Conservation (phyloP, 331 rosid species). For the Rhamnella rubrinervis region DNA sequence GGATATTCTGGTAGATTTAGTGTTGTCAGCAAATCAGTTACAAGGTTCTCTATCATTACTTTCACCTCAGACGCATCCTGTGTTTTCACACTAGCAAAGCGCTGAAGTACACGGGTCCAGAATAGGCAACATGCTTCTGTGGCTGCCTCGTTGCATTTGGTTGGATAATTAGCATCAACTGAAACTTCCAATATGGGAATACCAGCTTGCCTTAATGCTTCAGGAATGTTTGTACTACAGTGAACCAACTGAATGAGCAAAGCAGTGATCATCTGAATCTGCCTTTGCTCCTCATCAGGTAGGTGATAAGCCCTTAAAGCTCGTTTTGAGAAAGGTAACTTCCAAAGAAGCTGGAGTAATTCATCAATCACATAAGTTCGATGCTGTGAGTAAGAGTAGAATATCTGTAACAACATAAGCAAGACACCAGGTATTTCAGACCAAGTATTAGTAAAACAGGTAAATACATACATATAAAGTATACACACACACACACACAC, state of each 20-base stretch:
- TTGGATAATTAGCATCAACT: constrained; percentile 59
- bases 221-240: constrained; percentile 92
- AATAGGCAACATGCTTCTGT: constrained; percentile 81
- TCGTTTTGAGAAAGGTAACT: constrained; percentile 82
- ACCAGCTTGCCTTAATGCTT: constrained; percentile 68
- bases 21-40: constrained; percentile 79
- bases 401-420: constrained; percentile 65
- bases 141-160: constrained; percentile 69
- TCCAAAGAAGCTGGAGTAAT: constrained; percentile 84
- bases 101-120: constrained; percentile 93
- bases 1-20: constrained; percentile 95
- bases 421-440: constrained; percentile 20
- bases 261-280: constrained; percentile 97
- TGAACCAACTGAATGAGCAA: constrained; percentile 88
- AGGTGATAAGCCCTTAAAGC: constrained; percentile 85
- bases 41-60: constrained; percentile 87
- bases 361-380: constrained; percentile 92
- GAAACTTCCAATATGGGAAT: constrained; percentile 77
- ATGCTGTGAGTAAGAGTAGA: constrained; percentile 79
- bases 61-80: constrained; percentile 93
- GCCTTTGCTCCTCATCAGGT: constrained; percentile 95
- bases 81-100: constrained; percentile 74
- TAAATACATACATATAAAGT: background rate
- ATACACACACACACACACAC: too few relatives aligned
- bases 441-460: background rate